A percentile compares a stretch with the other conserved stretches of the same genome.
Conservation (phyloP, 495 filamentous ascomycete genomes). For the Usnea hakonensis region DNA sequence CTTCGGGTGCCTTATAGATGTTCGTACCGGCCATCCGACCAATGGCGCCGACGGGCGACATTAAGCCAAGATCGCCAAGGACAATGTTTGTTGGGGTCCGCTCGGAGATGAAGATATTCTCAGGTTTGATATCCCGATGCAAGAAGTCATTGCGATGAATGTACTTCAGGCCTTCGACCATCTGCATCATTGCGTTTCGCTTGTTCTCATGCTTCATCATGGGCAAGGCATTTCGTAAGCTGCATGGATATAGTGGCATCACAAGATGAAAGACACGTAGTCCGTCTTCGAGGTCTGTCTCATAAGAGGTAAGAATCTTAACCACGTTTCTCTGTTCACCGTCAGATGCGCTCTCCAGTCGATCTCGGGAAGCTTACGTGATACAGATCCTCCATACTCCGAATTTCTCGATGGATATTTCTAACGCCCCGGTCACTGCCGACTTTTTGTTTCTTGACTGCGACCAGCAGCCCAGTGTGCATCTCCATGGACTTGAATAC, state of each 20-base stretch:
- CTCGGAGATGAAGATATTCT: not conserved
- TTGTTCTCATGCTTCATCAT: too few relatives aligned
- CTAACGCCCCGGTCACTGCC: too few relatives aligned
- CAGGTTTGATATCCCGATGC: not conserved
- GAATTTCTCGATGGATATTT: not conserved
- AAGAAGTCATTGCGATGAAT: not conserved
- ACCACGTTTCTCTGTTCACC: not conserved
- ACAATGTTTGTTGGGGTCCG: not conserved
- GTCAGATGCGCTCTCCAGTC: not conserved
- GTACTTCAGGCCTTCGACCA: not conserved
- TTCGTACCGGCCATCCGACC: not conserved
- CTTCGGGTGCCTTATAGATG: not conserved
- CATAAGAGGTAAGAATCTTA: too few relatives aligned
- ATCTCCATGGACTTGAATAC: not conserved
- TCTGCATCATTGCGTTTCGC: not conserved
- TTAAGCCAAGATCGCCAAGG: not conserved
- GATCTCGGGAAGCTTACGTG: not conserved
- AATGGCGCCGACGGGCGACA: not conserved
- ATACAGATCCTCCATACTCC: not conserved
- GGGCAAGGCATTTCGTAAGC: too few relatives aligned
- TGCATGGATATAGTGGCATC: too few relatives aligned
- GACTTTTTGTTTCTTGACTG: not conserved
- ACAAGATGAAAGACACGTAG: too few relatives aligned
- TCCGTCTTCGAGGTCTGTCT: too few relatives aligned
- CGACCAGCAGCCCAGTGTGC: not conserved